Percentiles rank a stretch among this genome's conserved stretches.
phyloP scores from a whole-genome alignment of 352 stramenopile species.

The Phytopythium vexans region DNA sequence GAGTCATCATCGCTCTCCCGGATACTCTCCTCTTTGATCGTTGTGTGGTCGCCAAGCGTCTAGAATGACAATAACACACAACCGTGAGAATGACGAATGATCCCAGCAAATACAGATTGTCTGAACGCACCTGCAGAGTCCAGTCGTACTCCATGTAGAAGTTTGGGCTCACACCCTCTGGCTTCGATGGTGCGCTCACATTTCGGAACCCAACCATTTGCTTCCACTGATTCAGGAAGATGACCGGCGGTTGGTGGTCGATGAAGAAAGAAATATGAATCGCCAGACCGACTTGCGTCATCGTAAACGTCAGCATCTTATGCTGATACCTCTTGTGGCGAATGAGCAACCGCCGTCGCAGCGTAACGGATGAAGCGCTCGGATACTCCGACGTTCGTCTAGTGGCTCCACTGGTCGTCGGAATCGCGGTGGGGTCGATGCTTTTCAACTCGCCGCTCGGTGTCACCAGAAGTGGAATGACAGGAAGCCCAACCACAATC shows the following conservation, averaged over 20 bases:
- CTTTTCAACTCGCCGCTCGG: conserved; percentile 22
- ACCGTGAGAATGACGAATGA: conserved; percentile 3
- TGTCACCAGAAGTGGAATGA: conserved; percentile 31
- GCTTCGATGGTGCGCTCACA: conserved; percentile 36
- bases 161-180: conserved; percentile 46
- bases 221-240: conserved; percentile 67
- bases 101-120: not conserved
- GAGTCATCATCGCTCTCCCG: conserved; percentile 2
- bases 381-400: conserved; percentile 31
- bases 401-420: conserved; percentile 10
- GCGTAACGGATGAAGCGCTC: conserved; percentile 35
- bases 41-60: not conserved
- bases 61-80: conserved; percentile 13
- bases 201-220: conserved; percentile 45
- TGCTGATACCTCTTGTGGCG: conserved; percentile 43
- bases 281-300: conserved; percentile 38
- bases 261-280: conserved; percentile 70
- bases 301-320: conserved; percentile 70
- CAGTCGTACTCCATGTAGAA: conserved; percentile 81
- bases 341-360: conserved; percentile 56
- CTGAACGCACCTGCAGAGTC: conserved; percentile 30
- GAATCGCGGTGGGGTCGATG: conserved; percentile 9
- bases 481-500: conserved; percentile 33
- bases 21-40: not conserved
- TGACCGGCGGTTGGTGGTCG: conserved; percentile 58